These are phyloP conservation scores for Aspergillus ochraceoroseus DNA, from an alignment of 2,329 filamentous ascomycete genomes.

Conservation along the genomic window DNA sequence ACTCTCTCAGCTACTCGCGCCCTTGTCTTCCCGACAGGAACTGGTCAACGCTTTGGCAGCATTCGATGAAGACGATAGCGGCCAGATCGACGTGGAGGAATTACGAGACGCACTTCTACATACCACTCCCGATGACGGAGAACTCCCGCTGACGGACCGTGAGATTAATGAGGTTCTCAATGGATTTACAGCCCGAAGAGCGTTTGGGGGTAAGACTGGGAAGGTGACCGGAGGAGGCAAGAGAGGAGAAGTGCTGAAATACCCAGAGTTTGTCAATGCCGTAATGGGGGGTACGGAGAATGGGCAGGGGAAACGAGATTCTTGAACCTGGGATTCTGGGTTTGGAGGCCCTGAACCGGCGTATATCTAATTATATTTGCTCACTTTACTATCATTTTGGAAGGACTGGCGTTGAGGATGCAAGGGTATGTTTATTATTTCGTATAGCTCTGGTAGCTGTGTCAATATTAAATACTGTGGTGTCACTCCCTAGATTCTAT, in stretches of 20 bases:
- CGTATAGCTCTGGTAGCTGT: slow-evolving; percentile 14
- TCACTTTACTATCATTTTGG: neutral
- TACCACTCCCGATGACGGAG: slow-evolving; percentile 71
- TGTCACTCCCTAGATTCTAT: too few relatives aligned
- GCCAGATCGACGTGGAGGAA: slow-evolving; percentile 79
- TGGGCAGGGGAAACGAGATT: slow-evolving; percentile 24
- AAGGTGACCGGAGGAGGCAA: slow-evolving; percentile 51
- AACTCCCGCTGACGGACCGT: slow-evolving; percentile 57
- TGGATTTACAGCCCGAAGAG: slow-evolving; percentile 77
- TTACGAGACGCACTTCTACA: slow-evolving; percentile 76
- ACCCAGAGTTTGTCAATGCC: slow-evolving; percentile 81
- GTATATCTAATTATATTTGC: too few relatives aligned
- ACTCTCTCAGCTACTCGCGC: slow-evolving; percentile 67
- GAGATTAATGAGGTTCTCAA: slow-evolving; percentile 85
- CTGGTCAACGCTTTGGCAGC: slow-evolving; percentile 86
- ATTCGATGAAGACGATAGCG: slow-evolving; percentile 93
- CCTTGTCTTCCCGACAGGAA: slow-evolving; percentile 72
- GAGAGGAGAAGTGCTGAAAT: slow-evolving; percentile 84
- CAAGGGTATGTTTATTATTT: slow-evolving; percentile 3
- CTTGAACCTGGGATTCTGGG: too few relatives aligned
- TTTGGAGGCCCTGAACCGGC: too few relatives aligned
- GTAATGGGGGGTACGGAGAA: slow-evolving; percentile 53
- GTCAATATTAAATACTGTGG: slow-evolving; percentile 1
- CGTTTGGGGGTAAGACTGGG: slow-evolving; percentile 60
- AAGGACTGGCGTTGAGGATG: slow-evolving; percentile 2